Conservation (phyloP, 2,329 filamentous ascomycete species). For the Hypoxylon sp. region DNA sequence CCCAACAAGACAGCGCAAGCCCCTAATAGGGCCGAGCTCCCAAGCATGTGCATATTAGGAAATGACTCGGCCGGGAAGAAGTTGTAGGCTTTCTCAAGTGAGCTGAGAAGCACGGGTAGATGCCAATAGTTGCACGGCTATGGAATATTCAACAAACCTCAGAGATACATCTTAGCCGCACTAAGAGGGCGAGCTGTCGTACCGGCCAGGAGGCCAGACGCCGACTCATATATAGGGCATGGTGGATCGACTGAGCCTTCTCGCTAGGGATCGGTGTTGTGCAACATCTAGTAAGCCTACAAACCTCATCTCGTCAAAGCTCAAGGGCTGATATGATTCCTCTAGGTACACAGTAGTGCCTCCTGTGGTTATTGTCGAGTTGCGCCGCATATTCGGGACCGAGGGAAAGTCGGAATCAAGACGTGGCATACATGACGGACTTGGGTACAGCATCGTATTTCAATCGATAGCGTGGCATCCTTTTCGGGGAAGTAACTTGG, state of each 20-base stretch:
- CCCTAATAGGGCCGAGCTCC: conserved; percentile 12
- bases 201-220: conserved; percentile 21
- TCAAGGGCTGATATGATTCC: conserved; percentile 5
- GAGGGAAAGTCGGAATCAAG: conserved; percentile 23
- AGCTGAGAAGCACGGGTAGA: not conserved
- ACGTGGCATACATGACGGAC: not conserved
- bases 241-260: conserved; percentile 10
- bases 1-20: conserved; percentile 19
- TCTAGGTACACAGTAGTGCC: not conserved
- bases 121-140: not conserved
- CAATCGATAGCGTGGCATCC: conserved; percentile 22
- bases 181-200: conserved; percentile 3
- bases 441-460: conserved; percentile 24
- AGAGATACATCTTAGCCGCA: conserved; percentile 10
- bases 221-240: conserved; percentile 26
- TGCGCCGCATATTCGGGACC: conserved; percentile 35
- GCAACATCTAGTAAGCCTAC: conserved; percentile 11
- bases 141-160: conserved; percentile 15
- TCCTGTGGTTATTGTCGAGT: conserved; percentile 22
- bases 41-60: conserved; percentile 27
- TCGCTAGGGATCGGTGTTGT: conserved; percentile 15
- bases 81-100: not conserved
- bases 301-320: conserved; percentile 22
- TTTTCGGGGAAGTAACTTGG: conserved; percentile 9
- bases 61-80: not conserved